A percentile compares a stretch with the other conserved stretches of the same genome.
Conservation (phyloP, 495 filamentous ascomycete genomes). For the Talaromyces borbonicus region DNA sequence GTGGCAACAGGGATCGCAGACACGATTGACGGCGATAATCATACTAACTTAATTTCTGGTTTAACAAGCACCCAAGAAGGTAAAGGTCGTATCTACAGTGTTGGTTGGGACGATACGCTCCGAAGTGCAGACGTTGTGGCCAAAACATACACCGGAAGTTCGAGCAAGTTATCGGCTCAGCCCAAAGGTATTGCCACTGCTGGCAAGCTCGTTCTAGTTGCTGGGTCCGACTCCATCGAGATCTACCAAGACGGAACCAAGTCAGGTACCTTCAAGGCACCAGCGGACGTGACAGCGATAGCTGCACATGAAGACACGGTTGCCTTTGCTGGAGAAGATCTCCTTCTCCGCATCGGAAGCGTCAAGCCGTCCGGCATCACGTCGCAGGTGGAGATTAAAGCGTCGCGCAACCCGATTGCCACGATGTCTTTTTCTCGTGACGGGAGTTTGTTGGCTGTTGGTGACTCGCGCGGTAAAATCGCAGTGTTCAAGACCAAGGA, state of each 20-base stretch:
- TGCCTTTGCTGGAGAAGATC: slow-evolving; percentile 70
- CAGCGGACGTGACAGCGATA: slow-evolving; percentile 58
- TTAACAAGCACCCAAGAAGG: slow-evolving; percentile 50
- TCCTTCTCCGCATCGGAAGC: slow-evolving; percentile 60
- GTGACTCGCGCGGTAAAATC: slow-evolving; percentile 79
- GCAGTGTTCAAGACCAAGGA: slow-evolving; percentile 52
- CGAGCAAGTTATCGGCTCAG: slow-evolving; percentile 46
- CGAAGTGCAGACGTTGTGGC: slow-evolving; percentile 58
- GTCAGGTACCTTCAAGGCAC: slow-evolving; percentile 49
- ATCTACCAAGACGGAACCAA: slow-evolving; percentile 51
- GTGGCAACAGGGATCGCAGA: slow-evolving; percentile 53
- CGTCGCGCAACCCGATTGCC: slow-evolving; percentile 30
- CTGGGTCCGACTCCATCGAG: slow-evolving; percentile 53
- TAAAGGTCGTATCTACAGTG: slow-evolving; percentile 60
- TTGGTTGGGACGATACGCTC: slow-evolving; percentile 92
- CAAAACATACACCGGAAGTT: slow-evolving; percentile 46
- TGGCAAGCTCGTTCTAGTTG: slow-evolving; percentile 47
- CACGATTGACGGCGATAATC: slow-evolving; percentile 64
- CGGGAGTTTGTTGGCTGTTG: slow-evolving; percentile 65
- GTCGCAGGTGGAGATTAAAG: slow-evolving; percentile 33
- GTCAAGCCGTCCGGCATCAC: slow-evolving; percentile 39
- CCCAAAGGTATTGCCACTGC: slow-evolving; percentile 48
- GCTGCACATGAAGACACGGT: slow-evolving; percentile 54
- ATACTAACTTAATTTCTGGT: slow-evolving; percentile 74
- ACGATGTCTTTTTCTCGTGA: slow-evolving; percentile 69